Evolutionary conservation across 2,329 filamentous ascomycete species (phyloP).

Genomic region (Samsoniella hepiali): DNA sequence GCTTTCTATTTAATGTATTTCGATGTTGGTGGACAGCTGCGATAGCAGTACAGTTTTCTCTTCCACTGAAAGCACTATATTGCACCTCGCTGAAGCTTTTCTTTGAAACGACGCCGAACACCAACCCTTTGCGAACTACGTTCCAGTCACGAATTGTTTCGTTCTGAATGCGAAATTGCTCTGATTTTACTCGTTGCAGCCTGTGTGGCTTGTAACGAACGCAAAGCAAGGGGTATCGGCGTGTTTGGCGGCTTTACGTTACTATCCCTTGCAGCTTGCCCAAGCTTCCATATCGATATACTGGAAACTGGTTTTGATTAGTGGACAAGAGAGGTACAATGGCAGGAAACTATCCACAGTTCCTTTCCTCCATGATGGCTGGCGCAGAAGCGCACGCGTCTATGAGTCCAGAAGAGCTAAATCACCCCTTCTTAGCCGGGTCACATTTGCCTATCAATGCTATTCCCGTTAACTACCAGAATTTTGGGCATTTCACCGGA

Average conservation of each 20-base stretch:
- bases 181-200: neutral
- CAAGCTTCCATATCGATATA: neutral
- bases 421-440: slow-evolving; percentile 23
- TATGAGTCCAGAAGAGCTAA: slow-evolving; percentile 39
- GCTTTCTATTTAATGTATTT: neutral
- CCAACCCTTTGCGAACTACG: neutral
- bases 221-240: neutral
- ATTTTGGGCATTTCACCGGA: slow-evolving; percentile 47
- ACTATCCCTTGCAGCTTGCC: neutral
- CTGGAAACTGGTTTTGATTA: neutral
- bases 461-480: slow-evolving; percentile 36
- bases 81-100: neutral
- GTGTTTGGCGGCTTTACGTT: neutral
- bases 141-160: neutral
- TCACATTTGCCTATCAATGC: slow-evolving; percentile 33
- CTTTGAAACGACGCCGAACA: neutral
- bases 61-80: neutral
- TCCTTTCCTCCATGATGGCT: slow-evolving; percentile 53
- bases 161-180: neutral
- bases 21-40: neutral
- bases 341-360: slow-evolving; percentile 56
- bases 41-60: neutral
- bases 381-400: slow-evolving; percentile 40
- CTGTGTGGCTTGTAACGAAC: neutral
- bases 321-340: slow-evolving; percentile 31